Evolutionary conservation across 1,284 basidiomycete genomes (phyloP), one percentile per base, ranked within the genome.

Genomic region (Cutaneotrichosporon curvatum): DNA sequence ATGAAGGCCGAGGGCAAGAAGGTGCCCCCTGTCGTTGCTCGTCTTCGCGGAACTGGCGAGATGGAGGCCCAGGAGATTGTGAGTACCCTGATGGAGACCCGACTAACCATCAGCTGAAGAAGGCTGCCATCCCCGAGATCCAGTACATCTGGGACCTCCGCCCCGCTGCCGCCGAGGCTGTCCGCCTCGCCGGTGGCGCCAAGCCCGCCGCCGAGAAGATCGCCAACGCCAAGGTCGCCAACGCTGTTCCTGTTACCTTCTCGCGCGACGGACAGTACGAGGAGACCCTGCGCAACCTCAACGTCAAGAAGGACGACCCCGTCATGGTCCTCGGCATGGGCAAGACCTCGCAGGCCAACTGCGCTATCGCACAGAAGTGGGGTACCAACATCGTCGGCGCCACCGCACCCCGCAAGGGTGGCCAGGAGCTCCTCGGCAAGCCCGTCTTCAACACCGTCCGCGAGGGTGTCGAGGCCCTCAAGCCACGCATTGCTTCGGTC

Each of bases 301-400:
- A 82, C 60, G 85, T 94, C 61, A 79, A 85, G 70, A 85, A 88
- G 68, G 86, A 92, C 72, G 90, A 91, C 56, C 87, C 80, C 67
- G 88, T 92, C 25, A 73, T 91, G 41, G 85, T 85, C 62, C 87
- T 91, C 67, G 87, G 88, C 18, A 43, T 53, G 32, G 58, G 58
- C 28, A 57, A 57, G 42, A 53, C 58, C 7, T 37, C 46, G 18
- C 45, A 54, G 45, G 37, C 41, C 43, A 54, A 54, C 43, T 36
- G 31, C 15, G 25, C 18, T 3, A 40, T 57, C 22, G 51, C 58
- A 3, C 42, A 45, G 19, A 42, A 89, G 67, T 63, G 53, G 48
- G 92, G 92, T 28, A 96, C 92, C 50, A 87, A 85, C 52, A 88
- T 97, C 81, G 87, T 97, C 50, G 91, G 91, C 47, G 90, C 91